These are phyloP conservation scores for Sporisorium graminicola DNA, from an alignment of 1,284 basidiomycete genomes.

Conservation along the genomic window DNA sequence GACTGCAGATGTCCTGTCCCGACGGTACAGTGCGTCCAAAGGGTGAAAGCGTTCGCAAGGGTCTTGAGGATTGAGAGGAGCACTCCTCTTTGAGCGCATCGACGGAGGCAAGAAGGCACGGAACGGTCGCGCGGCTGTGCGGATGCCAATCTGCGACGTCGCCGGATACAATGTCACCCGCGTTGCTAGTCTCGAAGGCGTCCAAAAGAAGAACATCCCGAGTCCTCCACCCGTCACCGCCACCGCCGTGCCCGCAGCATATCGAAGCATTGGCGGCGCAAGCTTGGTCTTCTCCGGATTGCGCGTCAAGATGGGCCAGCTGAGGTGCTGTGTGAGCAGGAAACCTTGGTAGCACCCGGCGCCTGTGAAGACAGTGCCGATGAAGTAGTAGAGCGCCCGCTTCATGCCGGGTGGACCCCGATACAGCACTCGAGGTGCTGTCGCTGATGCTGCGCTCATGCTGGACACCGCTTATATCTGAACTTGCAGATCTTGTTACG, in stretches of 20 bases:
- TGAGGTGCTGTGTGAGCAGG: constrained; percentile 48
- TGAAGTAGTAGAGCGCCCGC: constrained; percentile 44
- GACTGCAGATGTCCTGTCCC: constrained; percentile 42
- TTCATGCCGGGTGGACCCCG: constrained; percentile 54
- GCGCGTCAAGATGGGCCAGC: constrained; percentile 46
- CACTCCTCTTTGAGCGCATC: constrained; percentile 27
- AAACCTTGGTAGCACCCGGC: constrained; percentile 49
- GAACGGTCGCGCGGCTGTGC: constrained; percentile 31
- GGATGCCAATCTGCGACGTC: constrained; percentile 34
- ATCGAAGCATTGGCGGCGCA: constrained; percentile 35
- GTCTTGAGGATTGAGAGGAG: constrained; percentile 37
- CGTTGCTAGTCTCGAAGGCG: constrained; percentile 47
- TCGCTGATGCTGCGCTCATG: constrained; percentile 13
- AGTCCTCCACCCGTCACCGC: constrained; percentile 27
- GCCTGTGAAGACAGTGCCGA: constrained; percentile 46
- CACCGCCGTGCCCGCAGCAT: constrained; percentile 26
- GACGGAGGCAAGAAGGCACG: constrained; percentile 30
- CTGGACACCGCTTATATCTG: no score
- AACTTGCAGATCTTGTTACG: no score
- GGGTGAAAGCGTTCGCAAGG: constrained; percentile 34
- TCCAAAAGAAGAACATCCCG: constrained; percentile 51
- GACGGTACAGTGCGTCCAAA: constrained; percentile 31
- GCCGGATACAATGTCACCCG: constrained; percentile 52
- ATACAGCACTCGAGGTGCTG: constrained; percentile 38
- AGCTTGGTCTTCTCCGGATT: constrained; percentile 47